A percentile compares a stretch with the other conserved stretches of the same genome.
Conservation (phyloP, 192 early-diverging fungal genomes). For the Coemansia sp. region DNA sequence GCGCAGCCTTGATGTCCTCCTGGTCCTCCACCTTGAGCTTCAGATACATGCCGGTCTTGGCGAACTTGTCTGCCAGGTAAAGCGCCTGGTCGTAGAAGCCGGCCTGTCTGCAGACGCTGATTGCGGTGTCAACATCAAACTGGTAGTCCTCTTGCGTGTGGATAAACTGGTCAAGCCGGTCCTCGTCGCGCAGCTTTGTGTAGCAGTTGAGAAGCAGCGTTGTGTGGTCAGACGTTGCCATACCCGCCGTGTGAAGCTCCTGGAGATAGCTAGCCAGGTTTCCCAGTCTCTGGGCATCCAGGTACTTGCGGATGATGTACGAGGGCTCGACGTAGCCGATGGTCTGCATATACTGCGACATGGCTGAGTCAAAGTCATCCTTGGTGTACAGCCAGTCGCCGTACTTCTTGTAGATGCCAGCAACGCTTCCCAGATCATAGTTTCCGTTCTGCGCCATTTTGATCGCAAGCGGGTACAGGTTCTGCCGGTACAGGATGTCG, state of each 20-base stretch:
- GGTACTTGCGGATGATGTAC: constrained; percentile 95
- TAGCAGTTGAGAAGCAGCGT: constrained; percentile 97
- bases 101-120: constrained; percentile 87
- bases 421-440: constrained; percentile 78
- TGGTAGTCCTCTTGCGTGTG: constrained; percentile 72
- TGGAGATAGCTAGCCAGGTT: constrained; percentile 89
- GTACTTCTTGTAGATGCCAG: constrained; percentile 92
- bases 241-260: constrained; percentile 78
- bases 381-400: constrained; percentile 93
- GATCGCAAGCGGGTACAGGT: constrained; percentile 87
- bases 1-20: constrained; percentile 70
- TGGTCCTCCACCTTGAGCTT: constrained; percentile 91
- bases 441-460: constrained; percentile 80
- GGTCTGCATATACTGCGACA: constrained; percentile 89
- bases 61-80: constrained; percentile 81
- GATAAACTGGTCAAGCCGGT: constrained; percentile 85
- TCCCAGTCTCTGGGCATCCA: constrained; percentile 91
- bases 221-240: constrained; percentile 94
- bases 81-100: constrained; percentile 91
- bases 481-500: constrained; percentile 86
- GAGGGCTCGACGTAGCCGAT: constrained; percentile 93
- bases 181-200: constrained; percentile 88
- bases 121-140: constrained; percentile 95
- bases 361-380: constrained; percentile 86
- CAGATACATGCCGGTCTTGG: constrained; percentile 81